phyloP scores from a whole-genome alignment of 495 filamentous ascomycete genomes.

The Daldinia caldariorum region DNA sequence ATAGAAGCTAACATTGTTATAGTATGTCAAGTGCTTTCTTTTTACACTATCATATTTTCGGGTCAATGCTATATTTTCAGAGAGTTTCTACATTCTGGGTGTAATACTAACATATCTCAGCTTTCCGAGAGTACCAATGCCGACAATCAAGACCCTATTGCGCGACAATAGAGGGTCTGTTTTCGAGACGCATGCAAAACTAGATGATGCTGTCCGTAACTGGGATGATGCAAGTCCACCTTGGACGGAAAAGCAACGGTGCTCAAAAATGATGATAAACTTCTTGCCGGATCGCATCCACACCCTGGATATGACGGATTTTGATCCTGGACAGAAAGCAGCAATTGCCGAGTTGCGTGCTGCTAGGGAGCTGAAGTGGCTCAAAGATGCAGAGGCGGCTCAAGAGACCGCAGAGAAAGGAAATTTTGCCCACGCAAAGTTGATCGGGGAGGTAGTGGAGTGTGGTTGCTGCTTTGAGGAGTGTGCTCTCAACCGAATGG shows the following conservation, averaged over 20 bases:
- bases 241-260: constrained; percentile 42
- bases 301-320: constrained; percentile 11
- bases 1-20: constrained; percentile 26
- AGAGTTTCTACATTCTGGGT: neutral
- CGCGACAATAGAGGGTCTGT: constrained; percentile 30
- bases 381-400: constrained; percentile 27
- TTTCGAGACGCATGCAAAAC: constrained; percentile 46
- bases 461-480: constrained; percentile 78
- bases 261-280: constrained; percentile 5
- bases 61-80: neutral
- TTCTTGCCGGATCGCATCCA: constrained; percentile 19
- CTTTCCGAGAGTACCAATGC: constrained; percentile 33
- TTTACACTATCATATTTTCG: neutral
- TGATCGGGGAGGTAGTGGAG: constrained; percentile 63
- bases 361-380: constrained; percentile 35
- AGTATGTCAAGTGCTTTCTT: constrained; percentile 18
- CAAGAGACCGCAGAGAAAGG: constrained; percentile 55
- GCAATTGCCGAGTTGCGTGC: constrained; percentile 47
- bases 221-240: constrained; percentile 10
- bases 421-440: constrained; percentile 56
- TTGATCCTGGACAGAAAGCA: constrained; percentile 27
- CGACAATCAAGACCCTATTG: constrained; percentile 2
- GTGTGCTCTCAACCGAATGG: constrained; percentile 69
- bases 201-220: constrained; percentile 41
- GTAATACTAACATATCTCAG: constrained; percentile 19